Percentiles rank a stretch among this genome's conserved stretches.
phyloP scores from a whole-genome alignment of 495 filamentous ascomycete species.

The Xylaria curta region DNA sequence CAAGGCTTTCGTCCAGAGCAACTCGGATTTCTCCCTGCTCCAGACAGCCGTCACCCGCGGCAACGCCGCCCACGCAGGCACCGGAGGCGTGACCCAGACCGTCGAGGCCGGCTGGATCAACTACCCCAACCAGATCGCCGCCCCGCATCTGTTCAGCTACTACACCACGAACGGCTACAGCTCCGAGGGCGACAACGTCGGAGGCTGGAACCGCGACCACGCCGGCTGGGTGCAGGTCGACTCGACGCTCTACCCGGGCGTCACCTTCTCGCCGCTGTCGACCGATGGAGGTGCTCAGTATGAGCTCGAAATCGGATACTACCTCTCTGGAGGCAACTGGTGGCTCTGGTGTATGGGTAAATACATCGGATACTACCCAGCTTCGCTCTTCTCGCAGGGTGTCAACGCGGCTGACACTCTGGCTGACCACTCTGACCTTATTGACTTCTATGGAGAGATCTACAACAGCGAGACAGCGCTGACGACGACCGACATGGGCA shows the following conservation, averaged over 20 bases:
- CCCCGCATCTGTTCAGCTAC: constrained; percentile 38
- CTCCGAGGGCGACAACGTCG: constrained; percentile 26
- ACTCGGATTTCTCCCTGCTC: constrained; percentile 38
- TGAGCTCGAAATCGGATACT: constrained; percentile 36
- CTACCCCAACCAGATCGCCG: constrained; percentile 30
- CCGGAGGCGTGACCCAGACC: constrained; percentile 28
- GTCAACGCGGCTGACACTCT: constrained; percentile 28
- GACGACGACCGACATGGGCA: constrained; percentile 43
- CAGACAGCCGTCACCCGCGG: constrained; percentile 34
- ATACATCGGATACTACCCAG: constrained; percentile 41
- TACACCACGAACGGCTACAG: constrained; percentile 39
- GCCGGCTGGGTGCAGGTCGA: constrained; percentile 40
- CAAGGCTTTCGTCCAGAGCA: constrained; percentile 26
- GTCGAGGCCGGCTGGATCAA: constrained; percentile 42
- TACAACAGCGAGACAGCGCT: constrained; percentile 31
- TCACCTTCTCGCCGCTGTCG: constrained; percentile 30
- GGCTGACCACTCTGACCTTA: constrained; percentile 28
- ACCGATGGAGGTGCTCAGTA: constrained; percentile 34
- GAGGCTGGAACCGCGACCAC: constrained; percentile 39
- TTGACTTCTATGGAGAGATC: constrained; percentile 42
- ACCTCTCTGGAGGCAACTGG: constrained; percentile 35
- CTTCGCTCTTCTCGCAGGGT: constrained; percentile 25
- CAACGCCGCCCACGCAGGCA: constrained; percentile 8
- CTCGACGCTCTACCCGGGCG: constrained; percentile 32
- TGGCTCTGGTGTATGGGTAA: constrained; percentile 38